These are phyloP conservation scores for Dentipellis fragilis DNA, from an alignment of 768 basidiomycete species.

Conservation along the genomic window DNA sequence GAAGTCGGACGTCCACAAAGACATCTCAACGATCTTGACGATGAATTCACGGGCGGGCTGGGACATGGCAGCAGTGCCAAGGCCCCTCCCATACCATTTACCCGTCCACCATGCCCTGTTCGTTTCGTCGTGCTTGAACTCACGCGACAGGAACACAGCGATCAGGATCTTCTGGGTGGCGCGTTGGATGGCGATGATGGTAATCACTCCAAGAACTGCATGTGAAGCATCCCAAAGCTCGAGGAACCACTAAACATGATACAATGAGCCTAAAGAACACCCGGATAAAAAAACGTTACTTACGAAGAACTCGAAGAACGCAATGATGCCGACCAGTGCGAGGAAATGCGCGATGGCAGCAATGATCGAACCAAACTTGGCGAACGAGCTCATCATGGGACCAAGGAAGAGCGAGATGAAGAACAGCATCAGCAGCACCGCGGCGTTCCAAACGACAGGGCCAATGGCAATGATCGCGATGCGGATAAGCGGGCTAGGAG, in stretches of 20 bases:
- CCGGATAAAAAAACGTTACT: constrained; percentile 30
- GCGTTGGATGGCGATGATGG: constrained; percentile 86
- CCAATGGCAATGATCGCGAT: constrained; percentile 85
- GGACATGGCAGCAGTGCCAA: constrained; percentile 88
- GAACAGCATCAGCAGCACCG: constrained; percentile 76
- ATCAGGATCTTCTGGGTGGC: constrained; percentile 91
- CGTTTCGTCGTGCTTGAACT: constrained; percentile 99
- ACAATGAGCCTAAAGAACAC: constrained; percentile 2
- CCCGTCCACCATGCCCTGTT: constrained; percentile 99
- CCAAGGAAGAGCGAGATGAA: constrained; percentile 88
- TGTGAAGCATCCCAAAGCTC: constrained; percentile 88
- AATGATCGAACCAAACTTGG: constrained; percentile 86
- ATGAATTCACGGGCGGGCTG: constrained; percentile 96
- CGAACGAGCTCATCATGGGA: constrained; percentile 77
- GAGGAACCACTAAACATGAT: constrained; percentile 72
- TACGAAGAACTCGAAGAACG: constrained; percentile 95
- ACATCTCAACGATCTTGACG: constrained; percentile 96
- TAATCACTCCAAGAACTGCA: constrained; percentile 87
- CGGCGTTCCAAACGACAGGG: constrained; percentile 92
- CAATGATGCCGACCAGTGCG: constrained; percentile 71
- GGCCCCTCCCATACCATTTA: constrained; percentile 90
- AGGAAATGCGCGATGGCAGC: constrained; percentile 84
- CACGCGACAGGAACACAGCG: constrained; percentile 87
- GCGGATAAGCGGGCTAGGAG: constrained; percentile 82
- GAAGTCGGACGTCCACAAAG: constrained; percentile 92